phyloP scores from a whole-genome alignment of 2,329 filamentous ascomycete genomes.

The Aspergillus nomiae region DNA sequence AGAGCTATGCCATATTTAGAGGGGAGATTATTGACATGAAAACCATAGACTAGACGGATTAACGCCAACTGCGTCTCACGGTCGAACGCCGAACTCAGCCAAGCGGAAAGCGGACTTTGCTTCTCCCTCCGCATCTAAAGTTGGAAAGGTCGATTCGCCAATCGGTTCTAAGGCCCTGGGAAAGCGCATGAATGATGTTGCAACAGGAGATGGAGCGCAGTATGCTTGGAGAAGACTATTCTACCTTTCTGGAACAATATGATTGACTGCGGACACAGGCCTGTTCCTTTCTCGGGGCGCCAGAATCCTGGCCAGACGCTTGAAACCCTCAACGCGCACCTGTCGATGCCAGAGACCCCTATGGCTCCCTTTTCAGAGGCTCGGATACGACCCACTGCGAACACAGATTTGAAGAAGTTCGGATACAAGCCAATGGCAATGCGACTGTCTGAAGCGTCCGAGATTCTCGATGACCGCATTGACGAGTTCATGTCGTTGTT shows the following conservation, averaged over 20 bases:
- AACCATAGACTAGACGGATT: slow-evolving; percentile 63
- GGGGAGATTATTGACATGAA: not conserved
- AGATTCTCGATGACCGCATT: slow-evolving; percentile 92
- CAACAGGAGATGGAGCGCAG: slow-evolving; percentile 35
- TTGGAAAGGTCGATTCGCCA: slow-evolving; percentile 54
- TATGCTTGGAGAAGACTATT: slow-evolving; percentile 27
- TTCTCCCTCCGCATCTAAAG: slow-evolving; percentile 46
- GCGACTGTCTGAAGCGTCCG: slow-evolving; percentile 89
- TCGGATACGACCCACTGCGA: slow-evolving; percentile 80
- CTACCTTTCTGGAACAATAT: not conserved
- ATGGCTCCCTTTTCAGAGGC: slow-evolving; percentile 72
- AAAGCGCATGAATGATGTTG: slow-evolving; percentile 35
- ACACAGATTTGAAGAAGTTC: slow-evolving; percentile 87
- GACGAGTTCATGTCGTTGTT: slow-evolving; percentile 80
- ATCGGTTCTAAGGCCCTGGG: slow-evolving; percentile 43
- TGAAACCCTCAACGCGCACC: slow-evolving; percentile 79
- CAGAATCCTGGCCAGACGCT: slow-evolving; percentile 77
- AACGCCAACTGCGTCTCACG: slow-evolving; percentile 62
- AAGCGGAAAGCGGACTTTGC: slow-evolving; percentile 58
- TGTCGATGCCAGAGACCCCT: slow-evolving; percentile 67
- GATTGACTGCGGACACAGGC: slow-evolving; percentile 38
- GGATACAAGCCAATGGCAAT: slow-evolving; percentile 90
- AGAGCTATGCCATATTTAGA: not conserved
- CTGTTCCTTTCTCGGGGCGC: slow-evolving; percentile 73
- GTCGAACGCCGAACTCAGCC: slow-evolving; percentile 41